Base-by-base conservation (phyloP, 2,329 filamentous ascomycete species). In the Camillea tinctor region DNA sequence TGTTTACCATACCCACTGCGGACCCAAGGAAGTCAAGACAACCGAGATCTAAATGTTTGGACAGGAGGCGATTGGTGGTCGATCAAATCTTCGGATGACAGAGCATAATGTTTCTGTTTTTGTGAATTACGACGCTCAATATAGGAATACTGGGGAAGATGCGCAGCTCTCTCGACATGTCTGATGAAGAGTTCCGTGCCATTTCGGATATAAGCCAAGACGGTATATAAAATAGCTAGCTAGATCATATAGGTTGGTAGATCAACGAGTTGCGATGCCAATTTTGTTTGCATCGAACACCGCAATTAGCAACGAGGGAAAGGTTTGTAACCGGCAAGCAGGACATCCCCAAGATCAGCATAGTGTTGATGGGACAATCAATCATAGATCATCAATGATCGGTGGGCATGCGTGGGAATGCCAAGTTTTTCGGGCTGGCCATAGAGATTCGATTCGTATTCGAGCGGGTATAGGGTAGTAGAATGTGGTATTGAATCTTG, bases 341-440 rank as follows among this genome's bases (percentile, higher is more conserved):
- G 49, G 4, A 23, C 49, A 21, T 50, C 49, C 49, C 49, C 19
- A 23, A 50, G 49, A 50, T 23, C 49, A 23, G 17, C 49, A 21
- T 2, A 13, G 49, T 19, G 9, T 50, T 50, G 49, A 50, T 50
- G 21, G 49, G 49, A 21, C 21, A 23, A 50, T 50, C 49, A 21
- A 21, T 50, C 36, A 44, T 44, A 11, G 36, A 44, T 44, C 36
- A 61, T 53, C 61, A 59, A 60, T 59, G 55, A 65, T 63, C 55
- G 59, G 56, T 59, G 62, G 63, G 26, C 59, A 65, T 57, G 61
- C 60, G 56, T 59, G 62, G 63, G 26, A 61, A 65, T 57, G 61
- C 60, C 63, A 63, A 65, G 63, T 8, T 30, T n/a, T 30, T 30
- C 26, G 26, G 26, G 26, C 56, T 52, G 17, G 49, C 9, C 49